Base-by-base conservation (phyloP, 2,329 filamentous ascomycete genomes). In the Colletotrichum eremochloae region DNA sequence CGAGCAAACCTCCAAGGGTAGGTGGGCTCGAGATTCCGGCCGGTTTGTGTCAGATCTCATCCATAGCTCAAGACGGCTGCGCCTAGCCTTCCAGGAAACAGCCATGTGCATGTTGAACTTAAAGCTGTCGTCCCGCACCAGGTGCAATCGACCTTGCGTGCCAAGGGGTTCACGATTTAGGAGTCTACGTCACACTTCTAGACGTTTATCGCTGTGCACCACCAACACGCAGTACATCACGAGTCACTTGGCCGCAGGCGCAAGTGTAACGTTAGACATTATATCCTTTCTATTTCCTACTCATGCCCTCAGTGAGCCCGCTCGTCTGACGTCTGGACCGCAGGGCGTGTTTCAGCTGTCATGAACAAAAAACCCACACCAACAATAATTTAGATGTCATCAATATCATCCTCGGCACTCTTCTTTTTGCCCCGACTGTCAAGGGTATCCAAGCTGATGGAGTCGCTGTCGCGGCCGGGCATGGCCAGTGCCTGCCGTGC, bases 401-500 rank as follows among this genome's bases (percentile, higher is more conserved):
- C 92, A 76, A 90, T 88, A 69, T 91, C 87, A n/a, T 79, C 77
- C 60, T 79, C 75, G 68, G 79, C 67, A 50, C 77, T 74, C 75
- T 81, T 82, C 82, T 84, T 88, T 84, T 86, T 90, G 57, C 90
- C 90, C 56, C 82, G 83, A 77, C 87, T 87, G 79, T 92, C 89
- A 80, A 92, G 80, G 46, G 84, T 88, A 74, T 91, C 88, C 83
- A 92, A 78, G 80, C 85, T 84, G 76, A 92, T 88, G 67, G 80
- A 81, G 73, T 87, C 86, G 74, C 80, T 84, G 67, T 82, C 82
- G 63, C 80, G 76, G 0, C 86, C 82, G 11, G 90, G 89, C 91
- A 97, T 93, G 31, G 91, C 91, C 79, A 97, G 90, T 0, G 95
- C 95, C 80, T 96, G 92, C 61, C 94, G 87, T 3, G 94, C 95